A percentile compares a stretch with the other conserved stretches of the same genome.
These are phyloP conservation scores for Pseudogymnoascus sp. DNA, from an alignment of 2,329 filamentous ascomycete species.

Conservation along the genomic window DNA sequence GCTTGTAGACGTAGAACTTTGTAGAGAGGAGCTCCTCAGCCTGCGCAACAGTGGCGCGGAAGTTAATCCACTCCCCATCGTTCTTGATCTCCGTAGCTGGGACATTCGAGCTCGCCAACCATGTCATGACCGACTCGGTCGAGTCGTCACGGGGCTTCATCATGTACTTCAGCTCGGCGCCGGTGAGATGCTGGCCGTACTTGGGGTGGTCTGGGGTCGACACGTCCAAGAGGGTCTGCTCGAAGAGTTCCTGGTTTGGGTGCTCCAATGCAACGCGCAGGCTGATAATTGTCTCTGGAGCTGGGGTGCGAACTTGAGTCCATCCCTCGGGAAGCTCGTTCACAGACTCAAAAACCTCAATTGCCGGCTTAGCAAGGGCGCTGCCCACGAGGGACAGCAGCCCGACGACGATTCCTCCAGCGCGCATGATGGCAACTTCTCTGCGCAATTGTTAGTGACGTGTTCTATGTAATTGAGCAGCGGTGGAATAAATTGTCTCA, in stretches of 20 bases:
- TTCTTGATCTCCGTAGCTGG: constrained; percentile 24
- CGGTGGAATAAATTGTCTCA: background rate
- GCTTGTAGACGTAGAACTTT: constrained; percentile 23
- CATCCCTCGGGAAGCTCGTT: constrained; percentile 20
- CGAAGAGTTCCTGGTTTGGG: constrained; percentile 9
- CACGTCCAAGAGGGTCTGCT: constrained; percentile 24
- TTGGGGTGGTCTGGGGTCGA: constrained; percentile 39
- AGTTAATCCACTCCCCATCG: constrained; percentile 29
- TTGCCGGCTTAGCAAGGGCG: constrained; percentile 4
- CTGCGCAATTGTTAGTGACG: background rate
- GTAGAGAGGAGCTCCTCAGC: constrained; percentile 24
- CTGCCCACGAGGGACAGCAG: constrained; percentile 7
- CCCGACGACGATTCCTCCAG: background rate
- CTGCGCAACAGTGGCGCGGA: constrained; percentile 21
- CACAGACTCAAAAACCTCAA: constrained; percentile 20
- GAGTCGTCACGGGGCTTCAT: constrained; percentile 34
- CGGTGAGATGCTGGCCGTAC: constrained; percentile 43
- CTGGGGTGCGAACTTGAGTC: constrained; percentile 17
- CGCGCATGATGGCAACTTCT: constrained; percentile 8
- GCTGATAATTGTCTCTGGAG: constrained; percentile 14
- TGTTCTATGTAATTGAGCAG: background rate
- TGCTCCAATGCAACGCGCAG: constrained; percentile 19
- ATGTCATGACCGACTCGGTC: constrained; percentile 31
- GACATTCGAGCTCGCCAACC: constrained; percentile 33
- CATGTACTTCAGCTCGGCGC: constrained; percentile 35